Conservation (phyloP, 2,329 filamentous ascomycete species). For the Monosporascus sp. region DNA sequence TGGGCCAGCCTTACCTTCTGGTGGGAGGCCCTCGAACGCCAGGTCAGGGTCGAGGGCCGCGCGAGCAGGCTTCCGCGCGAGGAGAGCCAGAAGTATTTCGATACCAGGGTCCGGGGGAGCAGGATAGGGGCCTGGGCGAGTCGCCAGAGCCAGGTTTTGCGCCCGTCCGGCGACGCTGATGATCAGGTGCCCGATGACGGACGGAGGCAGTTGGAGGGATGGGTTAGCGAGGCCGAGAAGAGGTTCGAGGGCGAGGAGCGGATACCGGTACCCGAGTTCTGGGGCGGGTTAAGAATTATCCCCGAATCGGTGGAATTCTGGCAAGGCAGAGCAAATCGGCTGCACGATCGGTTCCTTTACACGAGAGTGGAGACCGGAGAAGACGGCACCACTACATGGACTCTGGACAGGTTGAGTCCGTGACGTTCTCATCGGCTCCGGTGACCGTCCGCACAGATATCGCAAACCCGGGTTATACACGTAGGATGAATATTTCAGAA, state of each 20-base stretch:
- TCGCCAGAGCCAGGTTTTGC: constrained; percentile 74
- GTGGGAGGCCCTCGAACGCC: constrained; percentile 82
- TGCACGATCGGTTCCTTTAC: constrained; percentile 94
- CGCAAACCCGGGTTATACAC: background rate
- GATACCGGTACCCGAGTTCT: constrained; percentile 89
- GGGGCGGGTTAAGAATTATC: constrained; percentile 84
- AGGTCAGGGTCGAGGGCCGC: constrained; percentile 82
- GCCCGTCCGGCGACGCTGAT: constrained; percentile 26
- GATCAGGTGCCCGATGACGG: constrained; percentile 53
- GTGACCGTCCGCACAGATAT: no score
- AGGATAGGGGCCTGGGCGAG: constrained; percentile 92
- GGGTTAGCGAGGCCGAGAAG: constrained; percentile 72
- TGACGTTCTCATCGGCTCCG: constrained; percentile 25
- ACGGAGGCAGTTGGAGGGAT: constrained; percentile 66
- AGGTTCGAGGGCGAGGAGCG: constrained; percentile 69
- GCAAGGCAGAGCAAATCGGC: constrained; percentile 81
- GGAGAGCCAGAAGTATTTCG: constrained; percentile 68
- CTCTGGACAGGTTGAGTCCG: constrained; percentile 68
- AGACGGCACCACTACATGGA: constrained; percentile 50
- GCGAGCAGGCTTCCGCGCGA: constrained; percentile 60
- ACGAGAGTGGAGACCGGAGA: constrained; percentile 48
- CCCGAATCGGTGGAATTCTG: constrained; percentile 92
- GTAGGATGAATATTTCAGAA: background rate
- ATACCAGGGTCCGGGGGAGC: constrained; percentile 69
- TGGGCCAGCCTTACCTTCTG: constrained; percentile 83